Evolutionary conservation across 192 early-diverging fungal genomes (phyloP).

Genomic region (Coemansia sp.): DNA sequence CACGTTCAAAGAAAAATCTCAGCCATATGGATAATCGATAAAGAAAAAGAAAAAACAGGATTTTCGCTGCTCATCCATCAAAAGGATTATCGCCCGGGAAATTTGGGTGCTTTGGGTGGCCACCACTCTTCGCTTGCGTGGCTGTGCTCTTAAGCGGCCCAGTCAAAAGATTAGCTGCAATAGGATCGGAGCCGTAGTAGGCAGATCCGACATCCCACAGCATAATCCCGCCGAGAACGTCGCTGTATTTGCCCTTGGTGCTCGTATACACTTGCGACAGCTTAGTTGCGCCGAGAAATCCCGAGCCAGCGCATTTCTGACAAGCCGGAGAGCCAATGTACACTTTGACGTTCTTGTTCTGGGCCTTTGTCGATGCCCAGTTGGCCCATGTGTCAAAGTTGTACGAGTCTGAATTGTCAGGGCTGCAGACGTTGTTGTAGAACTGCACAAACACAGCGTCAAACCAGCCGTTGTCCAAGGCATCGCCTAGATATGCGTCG

Average conservation of each 20-base stretch:
- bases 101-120: background rate
- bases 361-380: slow-evolving; percentile 60
- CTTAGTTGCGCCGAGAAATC: slow-evolving; percentile 47
- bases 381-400: slow-evolving; percentile 64
- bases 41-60: background rate
- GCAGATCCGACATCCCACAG: slow-evolving; percentile 57
- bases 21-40: too few species aligned
- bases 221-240: slow-evolving; percentile 68
- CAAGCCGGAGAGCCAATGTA: slow-evolving; percentile 64
- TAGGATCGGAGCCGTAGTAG: slow-evolving; percentile 9
- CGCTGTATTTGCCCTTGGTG: slow-evolving; percentile 38
- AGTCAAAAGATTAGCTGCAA: slow-evolving; percentile 12
- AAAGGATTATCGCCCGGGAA: background rate
- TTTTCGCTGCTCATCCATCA: background rate
- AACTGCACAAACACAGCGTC: slow-evolving; percentile 70
- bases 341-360: slow-evolving; percentile 62
- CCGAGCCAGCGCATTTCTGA: slow-evolving; percentile 56
- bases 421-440: slow-evolving; percentile 69
- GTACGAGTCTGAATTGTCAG: slow-evolving; percentile 51
- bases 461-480: slow-evolving; percentile 63
- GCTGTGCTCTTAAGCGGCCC: background rate
- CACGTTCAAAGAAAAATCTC: too few species aligned
- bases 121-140: background rate
- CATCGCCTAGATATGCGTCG: slow-evolving; percentile 59
- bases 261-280: slow-evolving; percentile 43